Base-by-base conservation (phyloP, 805 yeast genomes). In the Scheffersomyces coipomensis region DNA sequence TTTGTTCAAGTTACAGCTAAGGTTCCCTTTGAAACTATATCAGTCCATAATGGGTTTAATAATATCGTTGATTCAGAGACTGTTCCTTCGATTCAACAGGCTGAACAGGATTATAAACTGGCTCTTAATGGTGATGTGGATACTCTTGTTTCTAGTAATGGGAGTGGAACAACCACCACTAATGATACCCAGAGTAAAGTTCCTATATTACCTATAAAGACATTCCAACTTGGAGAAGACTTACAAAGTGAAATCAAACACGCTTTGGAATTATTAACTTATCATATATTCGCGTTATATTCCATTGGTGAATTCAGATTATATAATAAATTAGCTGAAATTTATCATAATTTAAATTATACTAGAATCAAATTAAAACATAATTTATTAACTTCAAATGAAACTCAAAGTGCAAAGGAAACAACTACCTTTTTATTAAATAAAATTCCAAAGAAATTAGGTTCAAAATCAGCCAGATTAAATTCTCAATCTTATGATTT, bases 251-350 rank as follows among this genome's bases (percentile, higher is more conserved):
- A 85, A 56, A 70, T 83, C 40, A 71, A 68, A 10, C 75, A 81
- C 11, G 74, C 83, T 2, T 59, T 84, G 45, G 70, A 75, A 16
- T 72, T 81, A 33, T 62, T 85, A 38, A 70, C 79, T 11, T 72
- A 84, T 7, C 86, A 84, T 48, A 75, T 84, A 35, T 85, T 76
- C 59, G 78, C 87, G 0, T 68, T 84, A 51, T 85, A 85, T 60
- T 78, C 90, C 0, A 75, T 78, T 47, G 85, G 86, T 31, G 87
- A 85, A 53, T 81, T 80, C 47, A 64, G 73, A n/a, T 68, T 83
- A 32, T 83, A 76, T 61, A 70, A 72, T 42, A 80, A 78, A 46
- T 67, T 85, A 46, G 62, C 72, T 2, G 60, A 56, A 11, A 65
- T 83, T 29, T 84, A 79, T 56, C 62, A 71, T 30, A 75, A 77